Percentiles rank a stretch among this genome's conserved stretches.
These are phyloP conservation scores for Herpetospermum pedunculosum DNA, from an alignment of 306 rosid genomes.

Conservation along the genomic window DNA sequence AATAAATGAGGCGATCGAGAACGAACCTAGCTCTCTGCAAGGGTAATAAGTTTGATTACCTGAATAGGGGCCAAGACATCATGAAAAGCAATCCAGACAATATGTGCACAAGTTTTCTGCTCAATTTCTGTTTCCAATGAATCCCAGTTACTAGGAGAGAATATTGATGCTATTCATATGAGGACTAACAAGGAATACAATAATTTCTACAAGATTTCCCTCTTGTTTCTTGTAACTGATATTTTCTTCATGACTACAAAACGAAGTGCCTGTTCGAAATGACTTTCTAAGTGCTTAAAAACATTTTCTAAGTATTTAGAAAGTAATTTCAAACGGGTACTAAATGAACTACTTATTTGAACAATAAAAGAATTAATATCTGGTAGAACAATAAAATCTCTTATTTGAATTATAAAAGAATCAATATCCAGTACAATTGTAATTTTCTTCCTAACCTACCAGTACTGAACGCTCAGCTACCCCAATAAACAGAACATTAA, in stretches of 20 bases:
- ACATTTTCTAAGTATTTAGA: too few species aligned
- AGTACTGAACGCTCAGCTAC: neutral
- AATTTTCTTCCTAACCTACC: neutral
- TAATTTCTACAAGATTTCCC: neutral
- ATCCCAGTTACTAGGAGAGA: neutral
- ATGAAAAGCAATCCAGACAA: slow-evolving; percentile 71
- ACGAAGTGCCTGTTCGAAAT: too few species aligned
- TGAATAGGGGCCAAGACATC: slow-evolving; percentile 86
- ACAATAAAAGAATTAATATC: neutral
- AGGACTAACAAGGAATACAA: neutral
- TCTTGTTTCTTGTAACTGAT: neutral
- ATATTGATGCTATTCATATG: neutral
- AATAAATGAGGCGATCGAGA: neutral
- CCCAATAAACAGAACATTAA: neutral
- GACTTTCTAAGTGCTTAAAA: too few species aligned
- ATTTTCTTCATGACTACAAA: neutral
- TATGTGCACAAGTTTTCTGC: slow-evolving; percentile 84
- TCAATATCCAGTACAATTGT: neutral
- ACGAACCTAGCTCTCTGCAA: neutral
- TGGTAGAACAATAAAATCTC: neutral
- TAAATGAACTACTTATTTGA: neutral
- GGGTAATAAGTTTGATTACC: slow-evolving; percentile 28
- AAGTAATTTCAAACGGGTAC: too few species aligned
- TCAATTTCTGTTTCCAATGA: slow-evolving; percentile 42
- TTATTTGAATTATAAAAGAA: neutral